Base-by-base conservation (phyloP, 2,329 filamentous ascomycete genomes). In the Colletotrichum sp. region DNA sequence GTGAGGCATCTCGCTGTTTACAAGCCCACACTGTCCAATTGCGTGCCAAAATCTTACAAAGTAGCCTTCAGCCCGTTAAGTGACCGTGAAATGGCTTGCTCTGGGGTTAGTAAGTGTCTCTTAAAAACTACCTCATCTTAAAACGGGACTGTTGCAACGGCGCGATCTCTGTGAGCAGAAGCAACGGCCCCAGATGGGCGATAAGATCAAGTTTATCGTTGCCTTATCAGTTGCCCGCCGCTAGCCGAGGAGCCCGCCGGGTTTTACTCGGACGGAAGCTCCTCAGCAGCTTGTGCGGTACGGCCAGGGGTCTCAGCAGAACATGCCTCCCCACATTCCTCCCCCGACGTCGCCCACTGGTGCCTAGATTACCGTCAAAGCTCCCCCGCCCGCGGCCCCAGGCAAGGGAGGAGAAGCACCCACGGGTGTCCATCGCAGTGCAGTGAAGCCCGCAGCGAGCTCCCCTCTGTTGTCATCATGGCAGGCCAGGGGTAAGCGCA, bases 401-500 rank as follows among this genome's bases (percentile, higher is more conserved):
- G 64, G 24, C 30, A 30, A 75, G 36, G 34, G 59, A 70, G 71
- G 71, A 64, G 66, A 26, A 30, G 68, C 57, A 60, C 66, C 66
- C 43, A 48, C 43, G 43, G 43, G 43, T 21, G 43, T 48, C 43
- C 66, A 59, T 68, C 36, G 55, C 24, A 18, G 34, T 43, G n/a
- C 59, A 48, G 59, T 55, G 57, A 64, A 24, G 36, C 36, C 43
- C 64, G n/a, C 32, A 43, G 34, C 28, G 30, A 63, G 55, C 57
- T 61, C 67, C 36, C 48, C 68, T 34, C 24, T 24, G 66, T 28
- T 68, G 69, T 48, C 39, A 75, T 75, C 73, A 68, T 73, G 64
- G 70, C 72, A 63, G n/a, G 63, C 73, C 73, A 75, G 64, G 73
- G 73, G 70, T 73, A 73, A 60, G 73, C 73, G 74, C 74, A 76